These are phyloP conservation scores for Cenchrus purpureus DNA, from an alignment of 176 grass and related monocot species.

Conservation along the genomic window DNA sequence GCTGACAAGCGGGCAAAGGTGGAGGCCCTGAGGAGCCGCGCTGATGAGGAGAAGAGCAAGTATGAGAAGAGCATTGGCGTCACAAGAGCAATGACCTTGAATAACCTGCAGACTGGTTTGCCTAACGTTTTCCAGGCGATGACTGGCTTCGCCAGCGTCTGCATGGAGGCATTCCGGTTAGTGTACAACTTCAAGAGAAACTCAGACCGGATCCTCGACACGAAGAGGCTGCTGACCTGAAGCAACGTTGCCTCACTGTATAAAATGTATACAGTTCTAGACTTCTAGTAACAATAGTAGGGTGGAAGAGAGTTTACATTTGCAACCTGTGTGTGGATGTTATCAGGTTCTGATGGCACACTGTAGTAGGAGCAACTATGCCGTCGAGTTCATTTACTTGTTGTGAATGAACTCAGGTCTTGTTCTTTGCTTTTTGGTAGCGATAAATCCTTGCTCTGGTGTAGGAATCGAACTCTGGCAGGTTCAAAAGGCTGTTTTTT, in stretches of 20 bases:
- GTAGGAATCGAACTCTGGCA: slow-evolving; percentile 8
- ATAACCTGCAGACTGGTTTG: slow-evolving; percentile 91
- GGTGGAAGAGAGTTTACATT: slow-evolving; percentile 27
- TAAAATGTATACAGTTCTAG: slow-evolving; percentile 58
- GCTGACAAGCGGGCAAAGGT: slow-evolving; percentile 77
- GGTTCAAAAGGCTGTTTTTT: slow-evolving; percentile 6
- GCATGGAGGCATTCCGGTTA: slow-evolving; percentile 81
- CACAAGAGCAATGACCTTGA: slow-evolving; percentile 94
- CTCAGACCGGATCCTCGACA: slow-evolving; percentile 56
- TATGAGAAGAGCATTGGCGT: slow-evolving; percentile 89
- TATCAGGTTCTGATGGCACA: slow-evolving; percentile 31
- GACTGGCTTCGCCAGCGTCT: slow-evolving; percentile 89
- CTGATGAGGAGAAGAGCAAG: slow-evolving; percentile 94
- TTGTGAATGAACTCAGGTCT: slow-evolving; percentile 39
- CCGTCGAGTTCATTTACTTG: slow-evolving; percentile 39
- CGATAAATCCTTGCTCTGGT: not conserved
- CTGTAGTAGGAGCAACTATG: slow-evolving; percentile 37
- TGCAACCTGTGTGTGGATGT: slow-evolving; percentile 18
- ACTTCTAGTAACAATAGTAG: slow-evolving; percentile 38
- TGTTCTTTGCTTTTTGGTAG: slow-evolving; percentile 23
- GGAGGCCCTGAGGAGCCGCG: slow-evolving; percentile 67
- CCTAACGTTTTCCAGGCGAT: slow-evolving; percentile 97
- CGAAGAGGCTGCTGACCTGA: slow-evolving; percentile 75
- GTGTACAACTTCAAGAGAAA: slow-evolving; percentile 81
- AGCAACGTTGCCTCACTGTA: slow-evolving; percentile 38